Evolutionary conservation across 352 stramenopile species (phyloP).

Genomic region (Lagenidium giganteum): DNA sequence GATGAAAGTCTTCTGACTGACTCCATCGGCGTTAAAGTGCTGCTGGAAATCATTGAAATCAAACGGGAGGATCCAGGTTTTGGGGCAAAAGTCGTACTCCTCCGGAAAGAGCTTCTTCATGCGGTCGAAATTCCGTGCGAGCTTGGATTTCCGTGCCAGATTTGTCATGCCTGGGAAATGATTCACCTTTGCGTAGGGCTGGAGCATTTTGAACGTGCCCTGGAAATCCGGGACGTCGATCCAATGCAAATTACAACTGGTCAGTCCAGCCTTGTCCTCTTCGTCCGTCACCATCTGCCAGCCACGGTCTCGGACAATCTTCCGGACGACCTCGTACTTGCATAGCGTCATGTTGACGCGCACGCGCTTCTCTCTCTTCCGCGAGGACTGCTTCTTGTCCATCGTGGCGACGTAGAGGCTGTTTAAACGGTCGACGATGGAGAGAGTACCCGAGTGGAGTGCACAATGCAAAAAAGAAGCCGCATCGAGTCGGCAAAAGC

Average conservation of each 20-base stretch:
- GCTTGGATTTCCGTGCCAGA: slow-evolving; percentile 92
- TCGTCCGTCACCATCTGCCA: slow-evolving; percentile 77
- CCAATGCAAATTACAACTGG: slow-evolving; percentile 92
- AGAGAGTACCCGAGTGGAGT: no score
- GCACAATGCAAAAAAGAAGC: no score
- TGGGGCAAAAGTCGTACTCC: slow-evolving; percentile 93
- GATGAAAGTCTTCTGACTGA: slow-evolving; percentile 92
- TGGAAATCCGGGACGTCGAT: slow-evolving; percentile 92
- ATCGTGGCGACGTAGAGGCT: no score
- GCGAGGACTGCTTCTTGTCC: slow-evolving; percentile 17
- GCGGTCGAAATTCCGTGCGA: slow-evolving; percentile 93
- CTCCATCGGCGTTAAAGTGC: slow-evolving; percentile 87
- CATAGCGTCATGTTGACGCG: slow-evolving; percentile 72
- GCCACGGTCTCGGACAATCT: slow-evolving; percentile 65
- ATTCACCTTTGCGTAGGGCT: slow-evolving; percentile 94
- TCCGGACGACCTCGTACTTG: slow-evolving; percentile 80
- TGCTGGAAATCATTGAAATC: slow-evolving; percentile 91
- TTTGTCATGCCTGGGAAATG: slow-evolving; percentile 96
- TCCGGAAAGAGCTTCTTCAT: slow-evolving; percentile 94
- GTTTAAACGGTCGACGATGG: no score
- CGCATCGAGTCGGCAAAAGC: no score
- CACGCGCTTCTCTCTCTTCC: slow-evolving; percentile 41
- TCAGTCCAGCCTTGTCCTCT: slow-evolving; percentile 52
- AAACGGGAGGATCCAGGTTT: slow-evolving; percentile 95
- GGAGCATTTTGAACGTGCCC: slow-evolving; percentile 82